Base-by-base conservation (phyloP, 305 asterid species). In the Fraxinus platypoda region DNA sequence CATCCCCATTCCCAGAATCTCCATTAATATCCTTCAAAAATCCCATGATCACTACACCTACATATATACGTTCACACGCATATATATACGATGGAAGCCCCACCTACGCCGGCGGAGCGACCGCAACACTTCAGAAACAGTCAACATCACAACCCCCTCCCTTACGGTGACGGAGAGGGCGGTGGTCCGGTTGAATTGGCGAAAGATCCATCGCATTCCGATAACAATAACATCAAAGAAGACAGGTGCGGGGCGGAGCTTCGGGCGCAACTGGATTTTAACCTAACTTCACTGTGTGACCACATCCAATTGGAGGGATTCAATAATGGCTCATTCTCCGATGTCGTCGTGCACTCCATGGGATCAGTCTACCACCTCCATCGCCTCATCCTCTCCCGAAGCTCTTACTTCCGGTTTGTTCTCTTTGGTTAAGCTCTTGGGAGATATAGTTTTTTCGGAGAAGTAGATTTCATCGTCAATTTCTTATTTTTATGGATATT, bases 231-330 rank as follows among this genome's bases (percentile, higher is more conserved):
- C 59, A 31, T 79, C 83, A 38, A 85, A 70, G 88, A 85, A 26
- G 97, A 93, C 86, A 81, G 88, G 80, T 89, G 89, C 46, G 83
- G 94, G 74, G 91, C 88, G 68, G 83, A 86, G 87, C 87, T 88
- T 76, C 84, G 87, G 86, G 85, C 88, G 62, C 71, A 93, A 15
- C 68, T 87, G 79, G 97, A 95, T 88, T 89, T 95, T 86, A 95
- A 94, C 89, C 97, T 95, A 38, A 89, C 94, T 12, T 93, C 97
- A 12, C 93, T 95, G 35, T 95, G 99, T 82, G 98, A 92, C 85
- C 99, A 96, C 84, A 91, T 96, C 82, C 98, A 93, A 81, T 78
- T 89, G 87, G 94, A 96, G 88, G 99, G 99, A 75, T 96, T 94
- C 87, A 90, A 91, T 74, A 87, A 86, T 75, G 98, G 98, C 15